Percentiles rank a stretch among this genome's conserved stretches.
Conservation (phyloP, 148 eudicot species). For the Amaranthus hypochondriacus region DNA sequence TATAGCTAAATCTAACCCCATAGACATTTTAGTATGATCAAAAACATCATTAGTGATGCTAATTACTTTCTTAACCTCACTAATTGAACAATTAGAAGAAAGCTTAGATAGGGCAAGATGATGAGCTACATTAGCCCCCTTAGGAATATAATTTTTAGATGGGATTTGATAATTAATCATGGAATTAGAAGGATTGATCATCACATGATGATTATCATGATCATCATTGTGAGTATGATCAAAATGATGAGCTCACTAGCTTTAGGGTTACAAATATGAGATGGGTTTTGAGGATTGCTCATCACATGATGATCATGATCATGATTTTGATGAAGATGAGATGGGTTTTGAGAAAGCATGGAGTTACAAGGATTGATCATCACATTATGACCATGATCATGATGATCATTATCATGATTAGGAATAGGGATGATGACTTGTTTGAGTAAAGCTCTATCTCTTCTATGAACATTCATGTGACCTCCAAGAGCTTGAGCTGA, state of each 20-base stretch:
- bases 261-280: too few relatives aligned
- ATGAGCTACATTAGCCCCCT: slow-evolving; percentile 8
- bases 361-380: too few relatives aligned
- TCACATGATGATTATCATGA: neutral
- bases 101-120: slow-evolving; percentile 1
- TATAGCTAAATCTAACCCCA: slow-evolving; percentile 29
- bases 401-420: neutral
- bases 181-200: slow-evolving; percentile 9
- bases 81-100: slow-evolving; percentile 8
- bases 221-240: too few relatives aligned
- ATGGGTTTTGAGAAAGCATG: too few relatives aligned
- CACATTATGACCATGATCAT: too few relatives aligned
- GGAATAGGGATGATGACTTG: slow-evolving; percentile 30
- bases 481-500: slow-evolving; percentile 98
- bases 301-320: too few relatives aligned
- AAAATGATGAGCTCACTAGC: neutral
- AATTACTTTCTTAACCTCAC: slow-evolving; percentile 16
- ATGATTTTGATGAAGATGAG: too few relatives aligned
- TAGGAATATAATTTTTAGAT: slow-evolving; percentile 15
- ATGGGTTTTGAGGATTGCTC: too few relatives aligned
- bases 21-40: slow-evolving; percentile 21
- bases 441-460: slow-evolving; percentile 69
- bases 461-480: slow-evolving; percentile 94
- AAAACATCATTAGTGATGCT: neutral
- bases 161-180: neutral